Evolutionary conservation across 2,329 filamentous ascomycete species (phyloP), one percentile per base, ranked within the genome.

Genomic region (Monosporascus sp.): DNA sequence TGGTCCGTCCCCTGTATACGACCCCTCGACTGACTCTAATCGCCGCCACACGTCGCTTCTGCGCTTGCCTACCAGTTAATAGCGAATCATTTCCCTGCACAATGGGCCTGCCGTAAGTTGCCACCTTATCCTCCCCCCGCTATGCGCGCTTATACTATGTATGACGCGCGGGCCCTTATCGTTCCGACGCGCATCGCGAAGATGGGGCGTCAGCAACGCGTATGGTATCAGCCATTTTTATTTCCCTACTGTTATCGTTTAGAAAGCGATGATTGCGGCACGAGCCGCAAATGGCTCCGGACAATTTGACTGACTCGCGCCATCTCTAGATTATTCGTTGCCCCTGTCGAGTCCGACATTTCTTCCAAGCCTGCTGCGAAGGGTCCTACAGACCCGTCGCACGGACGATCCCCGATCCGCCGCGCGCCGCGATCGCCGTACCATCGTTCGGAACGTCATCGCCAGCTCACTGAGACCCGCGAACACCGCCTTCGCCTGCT

Each of bases 301-400:
- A 31, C 11, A 2, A 15, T 49, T 43, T n/a, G 5, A 25, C 39
- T 50, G 5, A 50, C 14, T 22, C 38, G 15, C 25, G 3, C 31
- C 37, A 7, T 38, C 47, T 48, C 24, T 56, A 79, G 76, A 57
- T 65, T 78, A 35, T 79, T 76, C 57, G 62, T 76, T 50, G 72
- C 75, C 38, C 74, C 73, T 37, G 70, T 75, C 57, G 72, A 76
- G 58, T 75, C 75, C 47, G 73, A 76, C 55, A 51, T 75, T 45
- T 60, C 67, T 15, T 59, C 65, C 47, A 75, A 74, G 57, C 50
- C 68, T 37, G 56, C 67, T 25, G 59, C 61, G 38, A 75, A 68
- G 54, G 56, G 57, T 43, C 54, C 61, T 11, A 37, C 56, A 25
- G 57, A 61, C 41, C 55, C 63, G 4, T 55, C 63, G 37, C 58